phyloP scores from a whole-genome alignment of 371 early-diverging fungal species.

The Choanephora cucurbitarum region DNA sequence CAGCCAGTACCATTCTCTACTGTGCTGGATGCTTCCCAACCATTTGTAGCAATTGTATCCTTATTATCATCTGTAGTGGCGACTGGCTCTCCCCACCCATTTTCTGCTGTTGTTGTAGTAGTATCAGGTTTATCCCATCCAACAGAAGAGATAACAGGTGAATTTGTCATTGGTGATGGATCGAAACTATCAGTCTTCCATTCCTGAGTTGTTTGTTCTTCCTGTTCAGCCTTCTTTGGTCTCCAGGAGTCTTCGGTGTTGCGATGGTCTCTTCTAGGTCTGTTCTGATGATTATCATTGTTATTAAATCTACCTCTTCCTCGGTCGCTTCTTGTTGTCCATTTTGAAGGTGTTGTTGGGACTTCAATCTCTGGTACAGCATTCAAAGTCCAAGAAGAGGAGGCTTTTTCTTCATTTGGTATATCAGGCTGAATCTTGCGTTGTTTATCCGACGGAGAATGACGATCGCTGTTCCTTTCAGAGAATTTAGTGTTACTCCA shows the following conservation, averaged over 20 bases:
- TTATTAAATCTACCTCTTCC: background rate
- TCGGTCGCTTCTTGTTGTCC: background rate
- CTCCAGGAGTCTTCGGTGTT: background rate
- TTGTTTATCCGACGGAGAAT: too few species aligned
- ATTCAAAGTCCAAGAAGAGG: conserved; percentile 5
- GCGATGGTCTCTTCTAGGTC: background rate
- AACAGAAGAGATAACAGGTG: too few species aligned
- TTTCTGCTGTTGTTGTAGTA: background rate
- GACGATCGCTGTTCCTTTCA: background rate
- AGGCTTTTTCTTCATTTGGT: conserved; percentile 15
- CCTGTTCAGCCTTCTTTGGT: background rate
- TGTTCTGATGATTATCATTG: background rate
- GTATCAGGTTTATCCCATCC: background rate
- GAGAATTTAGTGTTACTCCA: background rate
- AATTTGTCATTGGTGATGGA: background rate
- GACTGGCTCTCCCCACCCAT: conserved; percentile 3
- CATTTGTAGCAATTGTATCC: background rate
- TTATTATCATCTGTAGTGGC: background rate
- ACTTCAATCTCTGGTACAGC: background rate
- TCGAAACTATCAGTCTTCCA: conserved; percentile 1
- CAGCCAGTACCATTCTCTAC: background rate
- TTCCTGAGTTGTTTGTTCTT: background rate
- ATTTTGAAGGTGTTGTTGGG: conserved; percentile 3
- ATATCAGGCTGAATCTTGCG: background rate
- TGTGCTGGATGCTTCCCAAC: background rate